Evolutionary conservation across 768 basidiomycete genomes (phyloP).

Genomic region (Lactarius vividus): DNA sequence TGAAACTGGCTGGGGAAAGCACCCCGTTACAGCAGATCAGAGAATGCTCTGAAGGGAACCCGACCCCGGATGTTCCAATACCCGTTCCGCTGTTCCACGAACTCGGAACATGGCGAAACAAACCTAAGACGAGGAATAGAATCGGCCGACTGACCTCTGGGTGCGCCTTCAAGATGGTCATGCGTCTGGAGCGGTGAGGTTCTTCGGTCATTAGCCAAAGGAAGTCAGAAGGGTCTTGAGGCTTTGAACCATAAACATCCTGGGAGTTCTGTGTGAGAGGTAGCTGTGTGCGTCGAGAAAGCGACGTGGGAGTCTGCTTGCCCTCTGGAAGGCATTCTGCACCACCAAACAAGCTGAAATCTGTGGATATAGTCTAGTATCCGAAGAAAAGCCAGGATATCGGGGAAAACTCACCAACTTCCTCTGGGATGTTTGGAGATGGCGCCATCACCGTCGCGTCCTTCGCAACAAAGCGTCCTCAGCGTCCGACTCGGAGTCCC

Average conservation of each 20-base stretch:
- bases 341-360: conserved; percentile 80
- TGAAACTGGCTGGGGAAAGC: neutral
- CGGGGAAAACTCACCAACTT: conserved; percentile 16
- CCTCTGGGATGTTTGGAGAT: conserved; percentile 24
- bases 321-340: conserved; percentile 72
- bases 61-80: neutral
- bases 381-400: neutral
- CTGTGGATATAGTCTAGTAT: conserved; percentile 35
- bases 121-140: neutral
- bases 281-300: conserved; percentile 51
- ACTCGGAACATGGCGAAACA: neutral
- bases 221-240: conserved; percentile 81
- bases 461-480: neutral
- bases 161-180: conserved; percentile 90
- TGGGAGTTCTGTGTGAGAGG: conserved; percentile 45
- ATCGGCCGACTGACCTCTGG: conserved; percentile 62
- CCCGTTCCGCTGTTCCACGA: neutral
- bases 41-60: neutral
- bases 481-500: neutral
- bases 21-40: neutral
- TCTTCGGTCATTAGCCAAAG: conserved; percentile 98
- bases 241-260: conserved; percentile 46
- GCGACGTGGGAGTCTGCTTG: conserved; percentile 36
- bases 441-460: conserved; percentile 20
- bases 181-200: conserved; percentile 85